A percentile compares a stretch with the other conserved stretches of the same genome.
These are phyloP conservation scores for Plectosphaerella cucumerina DNA, from an alignment of 2,329 filamentous ascomycete genomes.

Conservation along the genomic window DNA sequence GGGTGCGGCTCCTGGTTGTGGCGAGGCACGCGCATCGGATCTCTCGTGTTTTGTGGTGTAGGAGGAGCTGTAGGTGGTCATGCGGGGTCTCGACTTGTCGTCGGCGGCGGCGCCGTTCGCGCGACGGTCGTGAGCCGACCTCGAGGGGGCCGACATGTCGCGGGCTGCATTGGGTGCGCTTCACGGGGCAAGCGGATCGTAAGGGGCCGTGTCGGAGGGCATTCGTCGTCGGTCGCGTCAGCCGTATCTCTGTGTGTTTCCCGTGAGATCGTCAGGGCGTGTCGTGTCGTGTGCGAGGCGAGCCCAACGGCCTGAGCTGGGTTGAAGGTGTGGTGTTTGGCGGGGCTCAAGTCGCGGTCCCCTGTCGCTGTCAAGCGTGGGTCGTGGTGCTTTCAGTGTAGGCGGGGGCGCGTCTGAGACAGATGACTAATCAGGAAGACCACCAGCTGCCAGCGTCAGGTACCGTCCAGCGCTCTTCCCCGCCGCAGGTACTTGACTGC, in stretches of 20 bases:
- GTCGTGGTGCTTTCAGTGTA: neutral
- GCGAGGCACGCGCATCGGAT: conserved; percentile 30
- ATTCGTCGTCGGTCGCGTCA: too few species aligned
- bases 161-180: conserved; percentile 28
- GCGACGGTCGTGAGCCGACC: conserved; percentile 37
- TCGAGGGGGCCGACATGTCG: conserved; percentile 37
- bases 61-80: conserved; percentile 19
- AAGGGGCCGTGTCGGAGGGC: neutral
- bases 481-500: neutral
- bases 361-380: neutral
- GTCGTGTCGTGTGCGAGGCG: neutral
- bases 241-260: too few species aligned
- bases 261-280: conserved; percentile 2
- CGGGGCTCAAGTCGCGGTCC: conserved; percentile 2
- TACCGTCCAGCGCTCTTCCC: neutral
- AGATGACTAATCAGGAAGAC: neutral
- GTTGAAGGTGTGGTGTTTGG: conserved; percentile 2
- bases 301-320: neutral
- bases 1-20: conserved; percentile 29
- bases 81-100: conserved; percentile 23
- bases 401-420: neutral
- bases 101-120: conserved; percentile 33
- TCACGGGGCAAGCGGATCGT: neutral
- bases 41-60: conserved; percentile 26
- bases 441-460: neutral